These are phyloP conservation scores for Kazachstania psychrophila DNA, from an alignment of 805 yeast genomes.

Conservation along the genomic window DNA sequence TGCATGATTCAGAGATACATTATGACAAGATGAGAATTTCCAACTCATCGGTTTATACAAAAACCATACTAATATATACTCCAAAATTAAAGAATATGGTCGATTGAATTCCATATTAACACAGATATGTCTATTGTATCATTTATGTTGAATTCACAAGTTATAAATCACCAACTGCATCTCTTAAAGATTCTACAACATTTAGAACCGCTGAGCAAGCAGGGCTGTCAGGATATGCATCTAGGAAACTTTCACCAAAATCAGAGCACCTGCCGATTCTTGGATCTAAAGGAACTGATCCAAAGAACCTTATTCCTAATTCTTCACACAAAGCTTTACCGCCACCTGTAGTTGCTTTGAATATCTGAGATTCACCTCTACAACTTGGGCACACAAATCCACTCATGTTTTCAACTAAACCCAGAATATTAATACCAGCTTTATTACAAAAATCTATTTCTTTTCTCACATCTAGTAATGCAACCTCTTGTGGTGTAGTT, in stretches of 20 bases:
- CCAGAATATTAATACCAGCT: slow-evolving; percentile 77
- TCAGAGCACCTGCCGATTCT: slow-evolving; percentile 88
- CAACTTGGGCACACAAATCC: slow-evolving; percentile 97
- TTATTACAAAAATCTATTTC: slow-evolving; percentile 92
- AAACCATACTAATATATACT: too few species aligned
- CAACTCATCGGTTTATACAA: too few species aligned
- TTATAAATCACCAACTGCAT: slow-evolving; percentile 35
- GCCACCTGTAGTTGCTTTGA: slow-evolving; percentile 95
- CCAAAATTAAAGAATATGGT: too few species aligned
- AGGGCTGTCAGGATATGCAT: slow-evolving; percentile 81
- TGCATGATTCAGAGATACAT: too few species aligned
- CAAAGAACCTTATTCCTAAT: slow-evolving; percentile 66
- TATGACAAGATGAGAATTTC: too few species aligned
- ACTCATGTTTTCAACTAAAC: slow-evolving; percentile 94
- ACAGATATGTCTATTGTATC: too few species aligned
- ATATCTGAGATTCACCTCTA: slow-evolving; percentile 79
- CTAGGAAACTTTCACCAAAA: slow-evolving; percentile 74
- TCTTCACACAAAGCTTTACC: slow-evolving; percentile 80
- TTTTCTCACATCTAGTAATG: slow-evolving; percentile 86
- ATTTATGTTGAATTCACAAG: too few species aligned
- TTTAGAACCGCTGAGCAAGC: slow-evolving; percentile 78
- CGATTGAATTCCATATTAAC: too few species aligned
- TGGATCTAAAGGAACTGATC: slow-evolving; percentile 93
- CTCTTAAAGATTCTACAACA: slow-evolving; percentile 67
- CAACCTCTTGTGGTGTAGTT: slow-evolving; percentile 97